phyloP scores from a whole-genome alignment of 2,329 filamentous ascomycete species.

The Balansia obtecta region DNA sequence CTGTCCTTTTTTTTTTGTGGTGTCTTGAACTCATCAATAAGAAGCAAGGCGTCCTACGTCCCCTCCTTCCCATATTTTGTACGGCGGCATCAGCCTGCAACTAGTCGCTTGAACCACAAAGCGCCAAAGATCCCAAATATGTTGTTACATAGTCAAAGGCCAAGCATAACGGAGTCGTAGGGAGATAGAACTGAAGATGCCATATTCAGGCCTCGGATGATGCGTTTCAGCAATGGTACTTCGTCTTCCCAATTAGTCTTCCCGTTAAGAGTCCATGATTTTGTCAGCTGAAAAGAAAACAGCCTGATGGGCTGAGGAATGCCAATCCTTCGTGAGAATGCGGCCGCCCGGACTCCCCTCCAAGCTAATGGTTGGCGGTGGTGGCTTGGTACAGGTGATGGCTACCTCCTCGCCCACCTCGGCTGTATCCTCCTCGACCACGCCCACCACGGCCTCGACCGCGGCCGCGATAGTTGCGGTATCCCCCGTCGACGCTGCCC shows the following conservation, averaged over 20 bases:
- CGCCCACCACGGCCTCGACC: conserved; percentile 57
- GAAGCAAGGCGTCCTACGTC: neutral
- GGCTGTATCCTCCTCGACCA: conserved; percentile 25
- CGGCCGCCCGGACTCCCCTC: neutral
- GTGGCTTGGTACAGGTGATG: conserved; percentile 20
- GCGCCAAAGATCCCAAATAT: conserved; percentile 8
- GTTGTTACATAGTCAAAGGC: conserved; percentile 19
- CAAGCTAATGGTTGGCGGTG: conserved; percentile 15
- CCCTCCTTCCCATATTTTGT: neutral
- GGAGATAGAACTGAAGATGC: neutral
- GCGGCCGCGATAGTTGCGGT: conserved; percentile 66
- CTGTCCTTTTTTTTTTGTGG: conserved; percentile 1
- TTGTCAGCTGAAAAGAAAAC: neutral
- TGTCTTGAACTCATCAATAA: neutral
- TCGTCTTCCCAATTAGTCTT: neutral
- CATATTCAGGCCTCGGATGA: neutral
- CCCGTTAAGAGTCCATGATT: neutral
- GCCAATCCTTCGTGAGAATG: neutral
- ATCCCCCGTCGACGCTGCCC: conserved; percentile 78
- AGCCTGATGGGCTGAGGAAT: neutral
- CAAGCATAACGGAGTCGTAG: neutral
- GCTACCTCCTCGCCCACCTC: conserved; percentile 29
- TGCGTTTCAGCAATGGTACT: neutral
- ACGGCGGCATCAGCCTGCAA: neutral
- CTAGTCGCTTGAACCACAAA: conserved; percentile 5